Conservation (phyloP, 441 rosid genomes). For the Gossypium lobatum region DNA sequence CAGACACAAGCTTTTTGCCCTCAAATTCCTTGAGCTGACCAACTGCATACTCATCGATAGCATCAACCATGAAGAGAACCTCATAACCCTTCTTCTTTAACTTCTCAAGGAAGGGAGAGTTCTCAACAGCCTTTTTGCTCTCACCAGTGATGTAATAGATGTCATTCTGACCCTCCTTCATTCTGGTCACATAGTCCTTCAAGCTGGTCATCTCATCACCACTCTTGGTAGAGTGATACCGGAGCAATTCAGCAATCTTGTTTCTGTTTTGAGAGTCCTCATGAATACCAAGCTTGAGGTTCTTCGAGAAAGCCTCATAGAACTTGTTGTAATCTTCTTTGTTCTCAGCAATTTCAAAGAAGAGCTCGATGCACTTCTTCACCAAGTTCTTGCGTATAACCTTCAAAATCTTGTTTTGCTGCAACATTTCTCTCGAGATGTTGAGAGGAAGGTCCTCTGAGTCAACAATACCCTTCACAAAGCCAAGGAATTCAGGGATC, state of each 20-base stretch:
- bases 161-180: conserved; percentile 67
- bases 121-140: conserved; percentile 70
- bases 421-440: conserved; percentile 57
- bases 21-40: conserved; percentile 70
- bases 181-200: conserved; percentile 67
- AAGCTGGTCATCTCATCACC: conserved; percentile 65
- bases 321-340: conserved; percentile 72
- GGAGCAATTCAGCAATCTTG: conserved; percentile 57
- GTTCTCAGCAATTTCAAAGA: conserved; percentile 72
- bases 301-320: conserved; percentile 67
- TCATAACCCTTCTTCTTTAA: conserved; percentile 61
- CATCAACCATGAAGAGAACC: conserved; percentile 63
- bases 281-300: conserved; percentile 59
- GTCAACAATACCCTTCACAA: conserved; percentile 67
- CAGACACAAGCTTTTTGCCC: conserved; percentile 63
- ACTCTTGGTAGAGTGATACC: conserved; percentile 70
- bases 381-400: conserved; percentile 68
- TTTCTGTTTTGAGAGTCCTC: conserved; percentile 60
- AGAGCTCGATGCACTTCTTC: conserved; percentile 64
- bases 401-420: conserved; percentile 71
- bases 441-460: conserved; percentile 70
- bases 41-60: conserved; percentile 58
- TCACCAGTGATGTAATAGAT: conserved; percentile 69
- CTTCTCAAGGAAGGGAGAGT: conserved; percentile 71
- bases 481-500: conserved; percentile 61